Evolutionary conservation across 768 basidiomycete species (phyloP).

Genomic region (Suillus placidus): DNA sequence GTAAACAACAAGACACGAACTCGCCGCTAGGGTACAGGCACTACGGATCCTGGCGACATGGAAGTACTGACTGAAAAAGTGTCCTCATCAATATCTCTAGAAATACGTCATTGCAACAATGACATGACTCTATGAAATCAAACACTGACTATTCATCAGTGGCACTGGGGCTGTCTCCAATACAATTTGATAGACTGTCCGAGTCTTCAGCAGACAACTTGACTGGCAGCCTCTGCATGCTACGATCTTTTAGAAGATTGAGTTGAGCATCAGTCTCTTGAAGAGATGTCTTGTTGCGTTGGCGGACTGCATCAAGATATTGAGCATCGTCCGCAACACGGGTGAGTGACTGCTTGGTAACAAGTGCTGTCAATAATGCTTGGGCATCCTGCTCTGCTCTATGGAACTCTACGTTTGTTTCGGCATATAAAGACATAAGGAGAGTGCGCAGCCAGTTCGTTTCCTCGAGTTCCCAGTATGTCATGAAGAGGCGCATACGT

Average conservation of each 20-base stretch:
- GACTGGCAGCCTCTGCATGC: background rate
- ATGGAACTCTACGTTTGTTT: background rate
- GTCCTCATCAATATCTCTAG: background rate
- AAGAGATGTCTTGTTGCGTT: background rate
- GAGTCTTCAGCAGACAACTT: background rate
- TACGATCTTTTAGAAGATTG: background rate
- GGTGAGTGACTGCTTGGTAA: background rate
- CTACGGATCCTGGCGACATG: background rate
- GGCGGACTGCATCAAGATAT: background rate
- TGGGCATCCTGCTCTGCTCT: background rate
- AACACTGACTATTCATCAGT: background rate
- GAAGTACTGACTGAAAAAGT: background rate
- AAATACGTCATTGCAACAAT: background rate
- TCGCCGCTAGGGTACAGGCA: background rate
- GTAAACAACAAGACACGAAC: background rate
- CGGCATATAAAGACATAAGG: background rate
- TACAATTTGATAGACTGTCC: background rate
- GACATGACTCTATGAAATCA: background rate
- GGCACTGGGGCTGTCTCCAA: background rate
- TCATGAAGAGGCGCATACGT: background rate
- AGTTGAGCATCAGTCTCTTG: background rate
- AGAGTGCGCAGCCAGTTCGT: background rate
- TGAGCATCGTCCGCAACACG: background rate
- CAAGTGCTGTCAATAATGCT: background rate
- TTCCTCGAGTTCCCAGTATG: background rate